Conservation (phyloP, 2,329 filamentous ascomycete species). For the Colletotrichum tropicicola region DNA sequence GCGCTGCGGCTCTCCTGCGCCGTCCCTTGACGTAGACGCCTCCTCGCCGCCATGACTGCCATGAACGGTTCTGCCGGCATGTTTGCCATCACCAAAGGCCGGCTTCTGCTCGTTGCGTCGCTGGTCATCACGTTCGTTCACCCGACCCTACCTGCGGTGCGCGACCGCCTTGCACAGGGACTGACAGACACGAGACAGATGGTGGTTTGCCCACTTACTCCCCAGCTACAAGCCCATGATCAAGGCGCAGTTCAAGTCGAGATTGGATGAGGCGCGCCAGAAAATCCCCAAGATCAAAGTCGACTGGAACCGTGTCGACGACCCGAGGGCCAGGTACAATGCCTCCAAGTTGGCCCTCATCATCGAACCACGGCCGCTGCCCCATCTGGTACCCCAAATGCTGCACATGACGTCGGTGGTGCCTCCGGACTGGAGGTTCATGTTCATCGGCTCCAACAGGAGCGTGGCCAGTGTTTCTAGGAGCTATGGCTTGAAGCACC, state of each 20-base stretch:
- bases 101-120: constrained; percentile 44
- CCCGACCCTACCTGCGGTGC: not conserved
- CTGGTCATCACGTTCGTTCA: constrained; percentile 48
- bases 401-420: constrained; percentile 63
- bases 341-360: constrained; percentile 60
- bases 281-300: constrained; percentile 50
- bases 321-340: constrained; percentile 51
- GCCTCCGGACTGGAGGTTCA: constrained; percentile 65
- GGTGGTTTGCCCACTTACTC: constrained; percentile 55
- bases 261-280: constrained; percentile 49
- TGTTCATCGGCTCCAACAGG: constrained; percentile 59
- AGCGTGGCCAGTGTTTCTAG: constrained; percentile 56
- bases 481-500: constrained; percentile 56
- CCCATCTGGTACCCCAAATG: constrained; percentile 58
- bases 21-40: not conserved
- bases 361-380: constrained; percentile 57
- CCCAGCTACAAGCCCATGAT: constrained; percentile 55
- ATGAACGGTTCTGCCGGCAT: constrained; percentile 24
- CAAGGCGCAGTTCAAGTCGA: constrained; percentile 45
- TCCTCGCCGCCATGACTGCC: constrained; percentile 24
- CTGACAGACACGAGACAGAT: constrained; percentile 43
- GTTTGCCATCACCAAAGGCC: constrained; percentile 44
- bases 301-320: constrained; percentile 44
- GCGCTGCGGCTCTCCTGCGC: not conserved
- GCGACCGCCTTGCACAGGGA: not conserved